Conservation (phyloP, 805 yeast species). For the Yamadazyma endophytica region DNA sequence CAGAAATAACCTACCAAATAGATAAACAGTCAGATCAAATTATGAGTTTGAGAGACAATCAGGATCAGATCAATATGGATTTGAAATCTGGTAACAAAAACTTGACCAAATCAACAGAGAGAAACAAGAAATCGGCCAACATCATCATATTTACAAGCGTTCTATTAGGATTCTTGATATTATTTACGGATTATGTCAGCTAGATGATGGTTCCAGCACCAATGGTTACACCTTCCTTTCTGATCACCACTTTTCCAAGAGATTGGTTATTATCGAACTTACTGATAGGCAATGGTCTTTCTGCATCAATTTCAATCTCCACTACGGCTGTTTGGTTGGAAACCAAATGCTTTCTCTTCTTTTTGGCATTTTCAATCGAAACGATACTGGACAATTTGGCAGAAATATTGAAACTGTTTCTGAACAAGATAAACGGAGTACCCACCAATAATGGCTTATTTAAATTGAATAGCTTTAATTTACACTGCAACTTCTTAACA, state of each 20-base stretch:
- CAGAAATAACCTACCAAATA: conserved; percentile 70
- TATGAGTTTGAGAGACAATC: conserved; percentile 57
- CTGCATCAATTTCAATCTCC: conserved; percentile 46
- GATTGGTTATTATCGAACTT: conserved; percentile 43
- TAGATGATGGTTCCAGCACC: conserved; percentile 55
- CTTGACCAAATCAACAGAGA: conserved; percentile 61
- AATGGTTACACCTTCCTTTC: conserved; percentile 65
- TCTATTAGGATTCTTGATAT: conserved; percentile 28
- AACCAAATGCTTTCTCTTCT: conserved; percentile 46
- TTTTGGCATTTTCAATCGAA: conserved; percentile 19
- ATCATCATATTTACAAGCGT: conserved; percentile 31
- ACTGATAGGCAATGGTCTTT: conserved; percentile 49
- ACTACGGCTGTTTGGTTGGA: conserved; percentile 59
- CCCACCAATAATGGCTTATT: conserved; percentile 76
- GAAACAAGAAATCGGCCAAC: conserved; percentile 49
- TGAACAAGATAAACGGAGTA: conserved; percentile 69
- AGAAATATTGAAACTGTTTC: conserved; percentile 70
- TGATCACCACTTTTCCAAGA: conserved; percentile 64
- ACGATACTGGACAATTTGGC: conserved; percentile 55
- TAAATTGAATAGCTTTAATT: conserved; percentile 36
- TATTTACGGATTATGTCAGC: conserved; percentile 32
- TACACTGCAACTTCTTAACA: conserved; percentile 23
- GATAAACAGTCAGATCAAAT: conserved; percentile 70
- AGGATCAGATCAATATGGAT: conserved; percentile 61
- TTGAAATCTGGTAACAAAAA: conserved; percentile 68